Evolutionary conservation across 768 basidiomycete genomes (phyloP).

Genomic region (Dendrothele bispora): DNA sequence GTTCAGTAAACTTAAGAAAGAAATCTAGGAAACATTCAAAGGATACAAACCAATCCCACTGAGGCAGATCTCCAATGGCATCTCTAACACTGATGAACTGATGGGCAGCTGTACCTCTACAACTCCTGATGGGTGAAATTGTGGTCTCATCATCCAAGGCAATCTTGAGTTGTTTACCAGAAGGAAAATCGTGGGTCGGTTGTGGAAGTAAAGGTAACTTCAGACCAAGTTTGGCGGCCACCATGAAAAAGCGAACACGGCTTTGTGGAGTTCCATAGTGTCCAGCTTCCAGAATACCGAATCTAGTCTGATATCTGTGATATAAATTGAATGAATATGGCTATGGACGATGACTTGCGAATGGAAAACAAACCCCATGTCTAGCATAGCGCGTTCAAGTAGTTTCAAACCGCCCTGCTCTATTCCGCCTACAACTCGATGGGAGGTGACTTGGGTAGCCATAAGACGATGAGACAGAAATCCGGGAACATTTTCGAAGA

Average conservation of each 20-base stretch:
- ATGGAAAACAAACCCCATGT: conserved; percentile 54
- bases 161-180: conserved; percentile 48
- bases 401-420: conserved; percentile 77
- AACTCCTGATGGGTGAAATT: conserved; percentile 45
- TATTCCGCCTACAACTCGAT: conserved; percentile 62
- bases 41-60: conserved; percentile 66
- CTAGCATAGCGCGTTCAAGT: conserved; percentile 54
- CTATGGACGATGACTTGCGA: background rate
- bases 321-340: background rate
- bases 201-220: conserved; percentile 53
- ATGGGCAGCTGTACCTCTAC: conserved; percentile 55
- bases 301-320: conserved; percentile 53
- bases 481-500: conserved; percentile 57
- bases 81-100: conserved; percentile 63
- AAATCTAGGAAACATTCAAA: background rate
- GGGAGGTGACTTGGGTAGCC: conserved; percentile 34
- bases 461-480: conserved; percentile 45
- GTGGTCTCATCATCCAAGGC: conserved; percentile 31
- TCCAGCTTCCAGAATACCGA: conserved; percentile 50
- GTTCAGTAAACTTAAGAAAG: background rate
- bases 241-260: conserved; percentile 52
- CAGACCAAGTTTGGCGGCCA: conserved; percentile 43
- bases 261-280: conserved; percentile 59
- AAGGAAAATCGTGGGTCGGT: conserved; percentile 54
- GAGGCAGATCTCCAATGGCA: conserved; percentile 71